Evolutionary conservation across 2,329 filamentous ascomycete species (phyloP).

Genomic region (Colletotrichum sp.): DNA sequence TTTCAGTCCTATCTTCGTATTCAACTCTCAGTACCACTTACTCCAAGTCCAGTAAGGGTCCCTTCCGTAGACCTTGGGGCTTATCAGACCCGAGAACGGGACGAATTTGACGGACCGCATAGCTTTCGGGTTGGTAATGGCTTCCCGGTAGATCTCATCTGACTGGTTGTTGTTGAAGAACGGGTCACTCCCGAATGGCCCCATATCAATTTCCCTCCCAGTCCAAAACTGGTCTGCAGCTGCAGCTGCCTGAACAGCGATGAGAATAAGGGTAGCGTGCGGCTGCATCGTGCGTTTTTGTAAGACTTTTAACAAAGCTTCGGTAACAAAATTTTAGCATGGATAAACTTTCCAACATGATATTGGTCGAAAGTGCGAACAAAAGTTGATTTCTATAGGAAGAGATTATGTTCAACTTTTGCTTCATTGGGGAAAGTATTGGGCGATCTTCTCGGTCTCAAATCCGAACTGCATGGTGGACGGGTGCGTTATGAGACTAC

Average conservation of each 20-base stretch:
- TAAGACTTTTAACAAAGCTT: neutral
- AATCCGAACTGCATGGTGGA: neutral
- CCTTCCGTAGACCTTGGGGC: neutral
- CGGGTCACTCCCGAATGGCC: neutral
- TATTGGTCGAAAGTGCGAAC: neutral
- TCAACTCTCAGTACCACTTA: neutral
- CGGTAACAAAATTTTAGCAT: neutral
- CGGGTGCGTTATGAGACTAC: neutral
- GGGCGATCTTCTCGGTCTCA: neutral
- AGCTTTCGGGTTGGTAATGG: neutral
- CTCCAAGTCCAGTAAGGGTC: conserved; percentile 1
- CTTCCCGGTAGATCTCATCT: neutral
- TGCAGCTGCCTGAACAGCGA: neutral
- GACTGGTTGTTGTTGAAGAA: neutral
- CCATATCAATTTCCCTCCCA: neutral
- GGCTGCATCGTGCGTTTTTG: neutral
- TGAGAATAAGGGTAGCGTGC: neutral
- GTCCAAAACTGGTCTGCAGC: neutral
- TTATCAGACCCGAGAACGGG: neutral
- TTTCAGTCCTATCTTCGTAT: neutral
- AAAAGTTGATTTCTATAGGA: neutral
- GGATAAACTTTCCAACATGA: neutral
- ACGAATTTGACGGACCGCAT: neutral
- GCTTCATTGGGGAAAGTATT: neutral
- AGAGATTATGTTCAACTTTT: neutral